Percentiles rank a stretch among this genome's conserved stretches.
phyloP scores from a whole-genome alignment of 768 basidiomycete species.

The Phanerochaete sordida region DNA sequence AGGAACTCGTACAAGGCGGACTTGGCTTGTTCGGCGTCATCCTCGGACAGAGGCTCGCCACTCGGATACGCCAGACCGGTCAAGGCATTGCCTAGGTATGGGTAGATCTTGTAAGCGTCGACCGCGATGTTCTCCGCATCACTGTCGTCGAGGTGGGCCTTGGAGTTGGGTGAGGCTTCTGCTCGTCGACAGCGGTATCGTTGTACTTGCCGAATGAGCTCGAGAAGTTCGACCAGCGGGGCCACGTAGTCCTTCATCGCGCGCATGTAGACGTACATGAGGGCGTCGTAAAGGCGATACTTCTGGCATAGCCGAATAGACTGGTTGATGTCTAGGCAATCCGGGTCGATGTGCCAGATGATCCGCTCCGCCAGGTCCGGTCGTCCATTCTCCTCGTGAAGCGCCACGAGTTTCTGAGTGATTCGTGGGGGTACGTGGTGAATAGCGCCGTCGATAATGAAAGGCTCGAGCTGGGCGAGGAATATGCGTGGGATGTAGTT shows the following conservation, averaged over 20 bases:
- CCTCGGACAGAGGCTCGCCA: conserved; percentile 61
- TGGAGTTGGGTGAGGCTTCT: conserved; percentile 24
- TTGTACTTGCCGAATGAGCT: conserved; percentile 67
- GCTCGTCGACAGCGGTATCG: conserved; percentile 42
- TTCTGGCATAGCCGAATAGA: conserved; percentile 81
- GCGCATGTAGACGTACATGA: conserved; percentile 90
- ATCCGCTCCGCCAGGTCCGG: conserved; percentile 80
- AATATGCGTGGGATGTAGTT: conserved; percentile 83
- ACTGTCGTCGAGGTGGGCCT: conserved; percentile 27
- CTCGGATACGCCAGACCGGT: conserved; percentile 87
- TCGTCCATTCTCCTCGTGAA: conserved; percentile 69
- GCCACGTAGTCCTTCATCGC: conserved; percentile 87
- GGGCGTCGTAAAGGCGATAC: conserved; percentile 85
- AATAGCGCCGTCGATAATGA: conserved; percentile 73
- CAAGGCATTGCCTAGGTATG: conserved; percentile 78
- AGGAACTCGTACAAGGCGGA: conserved; percentile 74
- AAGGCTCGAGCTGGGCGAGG: conserved; percentile 75
- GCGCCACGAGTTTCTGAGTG: conserved; percentile 75
- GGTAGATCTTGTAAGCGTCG: conserved; percentile 89
- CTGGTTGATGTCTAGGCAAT: conserved; percentile 90
- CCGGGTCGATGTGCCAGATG: conserved; percentile 95
- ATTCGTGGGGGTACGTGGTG: conserved; percentile 80
- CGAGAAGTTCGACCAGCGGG: conserved; percentile 82
- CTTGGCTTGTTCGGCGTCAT: conserved; percentile 69
- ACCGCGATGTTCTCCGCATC: conserved; percentile 56